phyloP scores from a whole-genome alignment of 2,329 filamentous ascomycete species.

The Verticillium longisporum region DNA sequence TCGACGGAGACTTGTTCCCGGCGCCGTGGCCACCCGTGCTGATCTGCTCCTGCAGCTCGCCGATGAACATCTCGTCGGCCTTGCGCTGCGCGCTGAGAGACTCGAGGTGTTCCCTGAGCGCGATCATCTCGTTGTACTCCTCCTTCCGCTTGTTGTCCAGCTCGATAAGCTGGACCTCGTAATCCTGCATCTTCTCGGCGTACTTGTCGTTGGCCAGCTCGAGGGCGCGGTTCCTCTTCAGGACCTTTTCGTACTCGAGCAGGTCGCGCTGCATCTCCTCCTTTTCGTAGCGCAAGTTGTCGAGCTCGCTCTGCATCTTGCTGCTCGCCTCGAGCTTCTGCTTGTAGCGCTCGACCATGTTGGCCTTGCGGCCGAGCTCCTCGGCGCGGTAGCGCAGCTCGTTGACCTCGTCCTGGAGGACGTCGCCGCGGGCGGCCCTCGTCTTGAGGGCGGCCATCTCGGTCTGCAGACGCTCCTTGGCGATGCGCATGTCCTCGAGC shows the following conservation, averaged over 20 bases:
- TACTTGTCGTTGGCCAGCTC: constrained; percentile 24
- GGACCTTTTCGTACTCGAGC: constrained; percentile 22
- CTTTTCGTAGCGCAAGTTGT: constrained; percentile 47
- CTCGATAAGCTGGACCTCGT: constrained; percentile 30
- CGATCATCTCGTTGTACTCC: constrained; percentile 38
- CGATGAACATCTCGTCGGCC: constrained; percentile 47
- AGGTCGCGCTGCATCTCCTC: constrained; percentile 44
- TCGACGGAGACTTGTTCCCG: not conserved
- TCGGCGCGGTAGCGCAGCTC: constrained; percentile 53
- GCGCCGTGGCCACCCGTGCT: constrained; percentile 24
- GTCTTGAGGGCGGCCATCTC: constrained; percentile 41
- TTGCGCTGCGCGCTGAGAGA: constrained; percentile 33
- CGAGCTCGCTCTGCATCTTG: constrained; percentile 47
- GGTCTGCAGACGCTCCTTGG: constrained; percentile 37
- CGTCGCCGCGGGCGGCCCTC: constrained; percentile 40
- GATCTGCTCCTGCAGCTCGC: constrained; percentile 54
- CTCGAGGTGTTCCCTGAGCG: constrained; percentile 29
- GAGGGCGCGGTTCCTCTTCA: constrained; percentile 27
- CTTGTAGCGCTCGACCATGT: constrained; percentile 55
- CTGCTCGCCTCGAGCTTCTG: constrained; percentile 55
- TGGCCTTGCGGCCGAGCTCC: constrained; percentile 54
- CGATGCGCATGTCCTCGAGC: constrained; percentile 43
- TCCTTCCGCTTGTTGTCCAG: constrained; percentile 32
- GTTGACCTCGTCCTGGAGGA: constrained; percentile 51
- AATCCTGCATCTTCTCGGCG: constrained; percentile 20